Conservation (phyloP, 1,139 yeast genomes). For the Magnusiomyces starmeri region DNA sequence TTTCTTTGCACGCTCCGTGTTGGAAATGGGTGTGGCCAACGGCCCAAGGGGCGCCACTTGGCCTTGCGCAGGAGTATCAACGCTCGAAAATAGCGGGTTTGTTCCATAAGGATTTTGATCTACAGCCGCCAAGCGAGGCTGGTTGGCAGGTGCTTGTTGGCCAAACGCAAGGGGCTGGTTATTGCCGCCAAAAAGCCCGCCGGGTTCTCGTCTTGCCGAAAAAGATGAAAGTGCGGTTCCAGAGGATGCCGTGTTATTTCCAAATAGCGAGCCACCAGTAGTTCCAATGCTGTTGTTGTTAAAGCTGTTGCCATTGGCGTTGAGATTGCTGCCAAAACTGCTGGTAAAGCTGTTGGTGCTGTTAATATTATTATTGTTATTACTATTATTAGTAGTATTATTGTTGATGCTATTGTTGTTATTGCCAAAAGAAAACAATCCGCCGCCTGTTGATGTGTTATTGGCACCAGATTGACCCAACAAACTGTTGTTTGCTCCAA, state of each 20-base stretch:
- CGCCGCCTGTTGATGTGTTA: background rate
- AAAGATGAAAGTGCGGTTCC: too few species aligned
- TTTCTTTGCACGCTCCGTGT: constrained; percentile 43
- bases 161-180: too few species aligned
- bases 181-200: too few species aligned
- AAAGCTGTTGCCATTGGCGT: background rate
- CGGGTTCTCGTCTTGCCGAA: too few species aligned
- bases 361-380: too few species aligned
- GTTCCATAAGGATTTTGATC: constrained; percentile 68
- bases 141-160: too few species aligned
- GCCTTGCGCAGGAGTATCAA: constrained; percentile 29
- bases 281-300: background rate
- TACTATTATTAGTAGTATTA: background rate
- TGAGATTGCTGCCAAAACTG: background rate
- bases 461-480: too few species aligned
- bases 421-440: background rate
- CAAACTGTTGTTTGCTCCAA: background rate
- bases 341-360: too few species aligned
- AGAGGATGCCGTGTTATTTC: background rate
- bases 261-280: background rate
- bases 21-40: constrained; percentile 45
- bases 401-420: too few species aligned
- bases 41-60: constrained; percentile 38
- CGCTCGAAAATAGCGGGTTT: constrained; percentile 53
- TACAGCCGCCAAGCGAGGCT: constrained; percentile 35